Evolutionary conservation across 495 filamentous ascomycete species (phyloP).

Genomic region (Daldinia grandis): DNA sequence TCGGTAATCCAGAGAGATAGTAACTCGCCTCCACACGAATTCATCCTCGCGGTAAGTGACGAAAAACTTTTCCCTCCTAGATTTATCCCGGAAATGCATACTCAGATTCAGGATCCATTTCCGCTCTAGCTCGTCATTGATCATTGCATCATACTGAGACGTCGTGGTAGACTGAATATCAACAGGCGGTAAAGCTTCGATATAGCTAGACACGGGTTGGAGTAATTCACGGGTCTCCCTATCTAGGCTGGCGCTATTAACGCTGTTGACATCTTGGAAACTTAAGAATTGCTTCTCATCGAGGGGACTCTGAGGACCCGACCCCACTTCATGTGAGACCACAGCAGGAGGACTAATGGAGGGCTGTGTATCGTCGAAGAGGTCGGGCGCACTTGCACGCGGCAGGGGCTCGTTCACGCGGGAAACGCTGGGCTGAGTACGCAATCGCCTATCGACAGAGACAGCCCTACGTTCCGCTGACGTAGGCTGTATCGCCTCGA

Average conservation of each 20-base stretch:
- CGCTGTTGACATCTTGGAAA: constrained; percentile 29
- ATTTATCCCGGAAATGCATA: constrained; percentile 97
- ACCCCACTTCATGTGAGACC: constrained; percentile 26
- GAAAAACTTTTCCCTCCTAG: constrained; percentile 97
- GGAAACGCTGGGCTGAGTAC: constrained; percentile 44
- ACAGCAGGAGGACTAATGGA: constrained; percentile 23
- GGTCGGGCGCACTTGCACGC: constrained; percentile 55
- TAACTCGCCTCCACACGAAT: constrained; percentile 85
- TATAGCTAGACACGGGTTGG: constrained; percentile 19
- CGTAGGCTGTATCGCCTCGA: constrained; percentile 68
- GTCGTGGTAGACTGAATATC: constrained; percentile 58
- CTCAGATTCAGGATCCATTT: constrained; percentile 97
- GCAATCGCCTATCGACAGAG: constrained; percentile 73
- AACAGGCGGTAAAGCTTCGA: constrained; percentile 41
- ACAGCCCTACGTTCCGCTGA: constrained; percentile 73
- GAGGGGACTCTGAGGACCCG: constrained; percentile 44
- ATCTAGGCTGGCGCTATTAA: constrained; percentile 27
- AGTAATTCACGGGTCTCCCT: constrained; percentile 24
- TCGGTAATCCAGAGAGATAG: constrained; percentile 94
- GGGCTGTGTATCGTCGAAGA: constrained; percentile 40
- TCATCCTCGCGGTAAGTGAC: constrained; percentile 85
- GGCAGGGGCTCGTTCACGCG: constrained; percentile 46
- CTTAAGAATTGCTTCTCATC: constrained; percentile 46
- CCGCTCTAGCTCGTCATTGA: constrained; percentile 83
- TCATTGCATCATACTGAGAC: constrained; percentile 63